Evolutionary conservation across 139 green algal species (phyloP).

Genomic region (Coelastrella sp.): DNA sequence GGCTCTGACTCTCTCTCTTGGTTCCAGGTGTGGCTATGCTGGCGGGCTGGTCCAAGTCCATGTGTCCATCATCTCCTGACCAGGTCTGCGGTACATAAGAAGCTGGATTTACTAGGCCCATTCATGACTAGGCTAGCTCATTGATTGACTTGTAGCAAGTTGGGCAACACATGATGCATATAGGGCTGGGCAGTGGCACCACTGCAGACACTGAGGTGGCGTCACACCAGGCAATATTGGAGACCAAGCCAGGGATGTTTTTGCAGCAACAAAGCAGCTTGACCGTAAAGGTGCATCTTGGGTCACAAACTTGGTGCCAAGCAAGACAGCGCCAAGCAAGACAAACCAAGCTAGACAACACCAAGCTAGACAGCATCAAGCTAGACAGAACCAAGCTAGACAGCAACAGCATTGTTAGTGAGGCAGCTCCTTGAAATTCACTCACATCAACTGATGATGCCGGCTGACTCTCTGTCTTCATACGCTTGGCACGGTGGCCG

Average conservation of each 20-base stretch:
- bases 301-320: too few species aligned
- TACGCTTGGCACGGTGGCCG: neutral
- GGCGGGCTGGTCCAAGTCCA: neutral
- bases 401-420: neutral
- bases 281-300: too few species aligned
- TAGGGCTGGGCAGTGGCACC: too few species aligned
- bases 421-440: neutral
- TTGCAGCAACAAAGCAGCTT: too few species aligned
- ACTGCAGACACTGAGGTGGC: too few species aligned
- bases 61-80: neutral
- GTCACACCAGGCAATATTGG: too few species aligned
- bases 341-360: neutral
- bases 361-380: neutral
- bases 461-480: neutral
- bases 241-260: too few species aligned
- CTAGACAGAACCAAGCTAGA: neutral
- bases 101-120: neutral
- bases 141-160: neutral
- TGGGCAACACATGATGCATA: too few species aligned
- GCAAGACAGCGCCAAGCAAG: neutral
- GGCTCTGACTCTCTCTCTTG: neutral
- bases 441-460: neutral
- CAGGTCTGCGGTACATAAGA: neutral
- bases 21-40: neutral
- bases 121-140: neutral